Evolutionary conservation across 495 filamentous ascomycete genomes (phyloP), one percentile per base, ranked within the genome.

Genomic region (Saxispiralis lemnorum): DNA sequence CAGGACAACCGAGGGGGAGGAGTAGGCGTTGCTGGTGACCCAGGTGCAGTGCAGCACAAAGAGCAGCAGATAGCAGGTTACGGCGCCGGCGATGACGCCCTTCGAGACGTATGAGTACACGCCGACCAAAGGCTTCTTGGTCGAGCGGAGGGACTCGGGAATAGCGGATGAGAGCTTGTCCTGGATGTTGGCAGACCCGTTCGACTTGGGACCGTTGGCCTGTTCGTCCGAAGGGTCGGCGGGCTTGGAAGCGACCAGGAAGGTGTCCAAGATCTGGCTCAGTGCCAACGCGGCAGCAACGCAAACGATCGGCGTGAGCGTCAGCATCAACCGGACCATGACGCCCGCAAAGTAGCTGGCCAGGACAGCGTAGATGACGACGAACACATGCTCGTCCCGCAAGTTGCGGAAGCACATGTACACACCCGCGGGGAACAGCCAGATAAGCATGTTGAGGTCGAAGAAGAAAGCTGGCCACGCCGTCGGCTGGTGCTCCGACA

Each of bases 391-490:
- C 67, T 99, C 86, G 60, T 99, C 92, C 51, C 76, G 79, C 21
- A 99, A 72, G 21, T 79, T 75, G 58, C 82, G 79, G 75, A 95
- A 99, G 66, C 85, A 94, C 70, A 99, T 80, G 64, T 94, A 99
- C 43, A 99, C 84, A 63, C 92, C 92, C 16, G 89, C 92, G 1
- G 92, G 92, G 75, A 99, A 96, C 41, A 96, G 77, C 87, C 87
- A 99, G 63, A 99, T 93, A 48, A 99, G 69, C 69, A 99, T 75
- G 64, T 93, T 93, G 51, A 99, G 71, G 54, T 99, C 92, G 61
- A 99, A 99, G 66, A 96, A 99, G 73, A 95, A 99, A 30, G 92
- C 86, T 7, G 92, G 92, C 92, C 92, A 99, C n/a, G 92, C 92
- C 19, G 92, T 99, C 11, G 92, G 92, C 61, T 99, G 92, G 70